Base-by-base conservation (phyloP, 495 filamentous ascomycete species). In the Saxophila tyrrhenica region DNA sequence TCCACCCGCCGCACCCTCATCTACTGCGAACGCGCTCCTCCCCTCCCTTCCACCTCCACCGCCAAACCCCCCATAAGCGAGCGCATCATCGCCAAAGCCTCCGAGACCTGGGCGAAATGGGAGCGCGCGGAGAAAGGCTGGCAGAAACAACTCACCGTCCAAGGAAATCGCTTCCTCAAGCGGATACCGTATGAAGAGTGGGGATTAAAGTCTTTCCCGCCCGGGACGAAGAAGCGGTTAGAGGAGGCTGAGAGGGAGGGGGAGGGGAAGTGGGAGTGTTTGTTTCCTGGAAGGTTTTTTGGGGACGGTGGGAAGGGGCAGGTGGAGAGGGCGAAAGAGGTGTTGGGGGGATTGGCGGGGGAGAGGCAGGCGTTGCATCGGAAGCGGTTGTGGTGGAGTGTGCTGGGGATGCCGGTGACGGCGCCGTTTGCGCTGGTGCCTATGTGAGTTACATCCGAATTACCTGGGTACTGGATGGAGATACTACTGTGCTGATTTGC, bases 111-210 rank as follows among this genome's bases (percentile, higher is more conserved):
- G 88, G 74, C 83, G 0, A 67, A 67, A 16, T 96, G 91, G 91
- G 92, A 97, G 67, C 82, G 82, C 63, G 80, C 82, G 54, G 74
- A 73, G 47, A 63, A 64, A 17, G 54, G 54, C 11, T 97, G 91
- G 92, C 86, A 96, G 70, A 88, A 85, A 58, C 78, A 76, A 55
- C 73, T 95, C 25, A 90, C 90, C 20, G 74, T 74, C 50, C 92
- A 90, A 67, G 92, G 94, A 24, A 96, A 97, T 72, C 74, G 79
- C 24, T 77, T 86, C 10, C 77, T 97, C 49, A 84, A 85, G 62
- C 79, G 87, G 39, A 90, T 99, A 60, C 87, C 91, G 1, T 95
- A 84, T 67, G 87, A 96, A 70, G 92, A 99, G 85, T 99, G 92
- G 84, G 91, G 87, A 0, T 72, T 98, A 46, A 97, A 97, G 70